A percentile compares a stretch with the other conserved stretches of the same genome.
These are phyloP conservation scores for Xylaria sp. DNA, from an alignment of 2,329 filamentous ascomycete species.

Conservation along the genomic window DNA sequence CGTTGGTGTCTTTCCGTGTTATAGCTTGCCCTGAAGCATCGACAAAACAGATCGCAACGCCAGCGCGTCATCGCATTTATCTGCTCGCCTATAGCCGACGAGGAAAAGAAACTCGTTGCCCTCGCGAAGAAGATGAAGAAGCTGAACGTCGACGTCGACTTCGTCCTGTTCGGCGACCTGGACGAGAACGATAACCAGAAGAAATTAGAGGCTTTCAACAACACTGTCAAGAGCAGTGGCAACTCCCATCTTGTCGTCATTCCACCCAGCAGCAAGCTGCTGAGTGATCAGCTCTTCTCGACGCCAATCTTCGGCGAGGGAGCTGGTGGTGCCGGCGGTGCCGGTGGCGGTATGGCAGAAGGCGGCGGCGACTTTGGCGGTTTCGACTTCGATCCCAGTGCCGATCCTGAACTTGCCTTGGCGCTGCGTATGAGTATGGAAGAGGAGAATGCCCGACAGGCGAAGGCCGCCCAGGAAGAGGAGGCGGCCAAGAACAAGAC, in stretches of 20 bases:
- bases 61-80: constrained; percentile 97
- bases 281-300: constrained; percentile 85
- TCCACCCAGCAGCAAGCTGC: constrained; percentile 81
- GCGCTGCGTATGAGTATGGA: constrained; percentile 97
- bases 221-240: constrained; percentile 84
- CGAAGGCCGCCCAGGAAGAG: constrained; percentile 74
- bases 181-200: constrained; percentile 83
- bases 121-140: constrained; percentile 99
- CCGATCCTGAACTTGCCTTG: constrained; percentile 90
- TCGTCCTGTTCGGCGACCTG: constrained; percentile 90
- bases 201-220: constrained; percentile 91
- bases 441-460: constrained; percentile 90
- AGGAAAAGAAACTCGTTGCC: constrained; percentile 80
- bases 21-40: constrained; percentile 92
- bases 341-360: constrained; percentile 51
- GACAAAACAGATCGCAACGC: constrained; percentile 94
- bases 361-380: constrained; percentile 64
- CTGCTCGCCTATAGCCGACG: constrained; percentile 86
- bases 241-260: constrained; percentile 89
- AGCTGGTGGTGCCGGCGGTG: constrained; percentile 50
- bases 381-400: constrained; percentile 83
- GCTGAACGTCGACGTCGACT: constrained; percentile 87
- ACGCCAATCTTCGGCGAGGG: constrained; percentile 85
- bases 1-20: constrained; percentile 5
- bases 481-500: constrained; percentile 68